Base-by-base conservation (phyloP, 2,329 filamentous ascomycete species). In the Cyclaneusma minus region DNA sequence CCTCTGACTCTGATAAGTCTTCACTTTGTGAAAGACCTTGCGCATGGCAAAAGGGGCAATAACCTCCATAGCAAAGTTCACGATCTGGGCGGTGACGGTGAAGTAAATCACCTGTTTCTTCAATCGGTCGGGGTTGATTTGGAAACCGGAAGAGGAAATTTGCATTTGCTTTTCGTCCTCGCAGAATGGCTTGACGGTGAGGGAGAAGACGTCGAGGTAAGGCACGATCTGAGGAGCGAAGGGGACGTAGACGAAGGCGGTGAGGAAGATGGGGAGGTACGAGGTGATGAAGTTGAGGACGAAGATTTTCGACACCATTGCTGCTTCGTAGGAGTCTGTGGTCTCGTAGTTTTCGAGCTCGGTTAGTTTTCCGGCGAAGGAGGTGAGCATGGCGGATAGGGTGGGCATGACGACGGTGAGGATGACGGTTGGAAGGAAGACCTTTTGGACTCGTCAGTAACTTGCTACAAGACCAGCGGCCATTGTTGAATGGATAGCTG, bases 221-320 rank as follows among this genome's bases (percentile, higher is more conserved):
- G 89, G 87, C 0, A 89, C 71, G 7, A 98, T 68, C 23, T 83
- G 52, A 32, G 73, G 70, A 9, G 82, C 87, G 41, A 95, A 95
- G 0, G 87, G 87, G 12, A 93, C 81, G 43, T 94, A 95, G 35
- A 94, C 72, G 40, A 94, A 95, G 1, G 85, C 82, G 0, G 85
- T 94, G 11, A 95, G 65, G 45, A 92, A 75, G n/a, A 91, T 75
- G 1, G 83, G 80, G 27, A 92, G 71, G 48, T 94, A 95, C 0
- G 85, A 92, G 5, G 84, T 92, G 52, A 95, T 87, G 53, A 94
- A 93, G 57, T 94, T 92, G 44, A 95, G 68, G 9, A 95, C 73
- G 44, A 98, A 95, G 17, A 92, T 78, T 58, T 98, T 98, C 31
- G 81, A 74, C 1, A 89, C 82, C 45, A 93, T 68, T 2, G 85